These are phyloP conservation scores for Colletotrichum somersetense DNA, from an alignment of 2,329 filamentous ascomycete species.

Conservation along the genomic window DNA sequence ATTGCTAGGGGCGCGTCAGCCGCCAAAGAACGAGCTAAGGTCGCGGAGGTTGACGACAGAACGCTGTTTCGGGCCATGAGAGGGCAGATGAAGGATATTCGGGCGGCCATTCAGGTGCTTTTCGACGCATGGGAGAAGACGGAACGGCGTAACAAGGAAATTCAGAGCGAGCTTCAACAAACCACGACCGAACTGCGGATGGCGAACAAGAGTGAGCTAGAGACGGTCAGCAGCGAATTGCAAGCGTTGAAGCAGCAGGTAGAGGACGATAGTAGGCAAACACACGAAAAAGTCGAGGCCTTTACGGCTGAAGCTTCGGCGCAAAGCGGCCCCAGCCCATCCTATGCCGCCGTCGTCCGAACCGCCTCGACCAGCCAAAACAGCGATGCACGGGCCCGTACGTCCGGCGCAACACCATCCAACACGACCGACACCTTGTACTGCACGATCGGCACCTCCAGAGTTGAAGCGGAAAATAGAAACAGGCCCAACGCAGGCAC, in stretches of 20 bases:
- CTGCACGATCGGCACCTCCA: slow-evolving; percentile 14
- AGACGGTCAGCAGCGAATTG: not conserved
- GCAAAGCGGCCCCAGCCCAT: no score
- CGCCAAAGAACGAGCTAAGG: not conserved
- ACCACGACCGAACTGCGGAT: not conserved
- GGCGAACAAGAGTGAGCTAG: not conserved
- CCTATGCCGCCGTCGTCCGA: no score
- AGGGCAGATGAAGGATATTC: not conserved
- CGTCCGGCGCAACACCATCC: no score
- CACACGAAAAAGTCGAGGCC: no score
- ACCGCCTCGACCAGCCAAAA: no score
- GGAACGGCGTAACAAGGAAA: not conserved
- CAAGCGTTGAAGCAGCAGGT: no score
- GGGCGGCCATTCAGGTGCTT: not conserved
- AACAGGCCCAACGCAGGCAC: no score
- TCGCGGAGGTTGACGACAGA: not conserved
- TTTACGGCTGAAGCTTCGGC: no score
- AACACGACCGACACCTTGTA: not conserved
- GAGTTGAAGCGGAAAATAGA: not conserved
- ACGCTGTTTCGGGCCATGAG: not conserved
- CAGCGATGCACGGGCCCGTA: no score
- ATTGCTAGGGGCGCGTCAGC: not conserved
- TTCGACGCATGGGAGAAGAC: not conserved
- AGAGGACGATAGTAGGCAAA: no score
- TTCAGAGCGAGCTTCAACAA: not conserved